Percentiles rank a stretch among this genome's conserved stretches.
phyloP scores from a whole-genome alignment of 768 basidiomycete species.

The Kwoniella sp. region DNA sequence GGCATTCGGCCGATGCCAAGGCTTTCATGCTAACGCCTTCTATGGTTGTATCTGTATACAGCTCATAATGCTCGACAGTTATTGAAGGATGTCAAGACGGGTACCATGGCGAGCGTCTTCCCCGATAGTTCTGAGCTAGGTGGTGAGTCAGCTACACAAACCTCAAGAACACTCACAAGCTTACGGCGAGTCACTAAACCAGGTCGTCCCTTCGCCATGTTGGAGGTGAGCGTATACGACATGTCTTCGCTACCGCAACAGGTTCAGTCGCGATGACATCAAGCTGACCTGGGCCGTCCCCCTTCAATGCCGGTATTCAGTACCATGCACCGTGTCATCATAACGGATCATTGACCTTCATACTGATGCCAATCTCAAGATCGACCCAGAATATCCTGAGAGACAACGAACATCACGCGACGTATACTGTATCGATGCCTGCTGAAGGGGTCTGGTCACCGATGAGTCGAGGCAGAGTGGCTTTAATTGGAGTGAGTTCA shows the following conservation, averaged over 20 bases:
- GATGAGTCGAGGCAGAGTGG: constrained; percentile 48
- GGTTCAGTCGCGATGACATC: too few species aligned
- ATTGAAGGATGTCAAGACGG: constrained; percentile 25
- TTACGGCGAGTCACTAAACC: not conserved
- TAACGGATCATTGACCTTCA: constrained; percentile 45
- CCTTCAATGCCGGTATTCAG: constrained; percentile 16
- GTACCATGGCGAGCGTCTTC: constrained; percentile 51
- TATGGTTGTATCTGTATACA: not conserved
- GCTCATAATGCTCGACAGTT: constrained; percentile 13
- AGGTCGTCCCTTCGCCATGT: constrained; percentile 50
- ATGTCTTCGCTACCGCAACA: too few species aligned
- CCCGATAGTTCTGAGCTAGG: constrained; percentile 30
- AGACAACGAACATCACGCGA: constrained; percentile 29
- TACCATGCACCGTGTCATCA: constrained; percentile 53
- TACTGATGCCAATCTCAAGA: constrained; percentile 50
- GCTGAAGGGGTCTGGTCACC: constrained; percentile 32
- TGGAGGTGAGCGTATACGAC: constrained; percentile 50
- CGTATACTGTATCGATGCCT: constrained; percentile 47
- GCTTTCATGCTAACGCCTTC: not conserved
- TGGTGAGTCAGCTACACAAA: constrained; percentile 22
- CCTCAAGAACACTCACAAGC: not conserved
- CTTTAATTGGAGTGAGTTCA: constrained; percentile 52
- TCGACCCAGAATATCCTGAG: constrained; percentile 47
- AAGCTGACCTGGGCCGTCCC: too few species aligned
- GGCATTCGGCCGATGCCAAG: constrained; percentile 8